Evolutionary conservation across 805 yeast genomes (phyloP).

Genomic region (Schwanniomyces yamadae): DNA sequence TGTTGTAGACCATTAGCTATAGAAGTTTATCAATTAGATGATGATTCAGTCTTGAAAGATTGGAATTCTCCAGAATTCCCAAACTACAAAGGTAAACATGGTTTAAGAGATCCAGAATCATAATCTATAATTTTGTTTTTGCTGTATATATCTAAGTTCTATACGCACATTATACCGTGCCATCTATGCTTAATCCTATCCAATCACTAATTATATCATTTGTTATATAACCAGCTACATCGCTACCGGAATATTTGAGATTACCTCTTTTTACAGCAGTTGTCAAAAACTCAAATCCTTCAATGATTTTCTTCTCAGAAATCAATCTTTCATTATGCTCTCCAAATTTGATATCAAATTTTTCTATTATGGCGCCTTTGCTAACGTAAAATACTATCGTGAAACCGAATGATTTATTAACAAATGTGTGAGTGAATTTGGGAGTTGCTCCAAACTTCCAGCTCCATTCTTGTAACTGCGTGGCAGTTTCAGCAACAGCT

Average conservation of each 20-base stretch:
- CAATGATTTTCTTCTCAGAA: constrained; percentile 13
- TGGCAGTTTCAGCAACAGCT: constrained; percentile 41
- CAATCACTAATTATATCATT: constrained; percentile 46
- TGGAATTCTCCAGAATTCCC: constrained; percentile 55
- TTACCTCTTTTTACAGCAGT: constrained; percentile 25
- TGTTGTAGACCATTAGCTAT: constrained; percentile 64
- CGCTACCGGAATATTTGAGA: constrained; percentile 41
- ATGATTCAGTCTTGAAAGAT: constrained; percentile 40
- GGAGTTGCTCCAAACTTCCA: constrained; percentile 85
- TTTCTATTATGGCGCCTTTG: constrained; percentile 33
- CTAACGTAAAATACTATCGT: constrained; percentile 45
- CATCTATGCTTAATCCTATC: constrained; percentile 47
- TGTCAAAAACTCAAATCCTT: constrained; percentile 35
- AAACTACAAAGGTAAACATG: constrained; percentile 58
- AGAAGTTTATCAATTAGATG: constrained; percentile 56
- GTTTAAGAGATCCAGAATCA: constrained; percentile 25
- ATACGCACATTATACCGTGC: constrained; percentile 21
- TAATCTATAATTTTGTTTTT: no score
- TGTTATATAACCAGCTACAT: constrained; percentile 43
- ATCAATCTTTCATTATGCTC: constrained; percentile 2
- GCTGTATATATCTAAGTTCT: neutral
- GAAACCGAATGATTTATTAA: constrained; percentile 33
- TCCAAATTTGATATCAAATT: constrained; percentile 16
- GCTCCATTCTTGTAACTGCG: constrained; percentile 54
- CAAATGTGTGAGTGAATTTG: constrained; percentile 55